A percentile compares a stretch with the other conserved stretches of the same genome.
Conservation (phyloP, 148 eudicot genomes). For the Nyssa sinensis region DNA sequence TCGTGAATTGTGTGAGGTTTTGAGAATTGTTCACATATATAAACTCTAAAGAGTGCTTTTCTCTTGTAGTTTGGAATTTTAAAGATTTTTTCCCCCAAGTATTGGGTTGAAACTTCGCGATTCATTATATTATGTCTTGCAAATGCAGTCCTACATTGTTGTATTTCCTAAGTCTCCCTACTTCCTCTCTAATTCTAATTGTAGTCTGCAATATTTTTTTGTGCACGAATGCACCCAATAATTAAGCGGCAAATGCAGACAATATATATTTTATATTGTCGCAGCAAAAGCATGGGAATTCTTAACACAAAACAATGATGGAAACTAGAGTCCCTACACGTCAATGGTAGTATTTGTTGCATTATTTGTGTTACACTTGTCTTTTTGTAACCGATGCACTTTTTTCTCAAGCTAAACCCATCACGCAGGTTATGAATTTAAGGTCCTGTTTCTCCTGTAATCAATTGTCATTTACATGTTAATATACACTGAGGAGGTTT, state of each 20-base stretch:
- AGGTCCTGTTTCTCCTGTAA: too few relatives aligned
- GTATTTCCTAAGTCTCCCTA: background rate
- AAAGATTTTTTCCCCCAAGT: background rate
- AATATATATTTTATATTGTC: background rate
- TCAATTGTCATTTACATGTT: too few relatives aligned
- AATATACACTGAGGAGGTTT: too few relatives aligned
- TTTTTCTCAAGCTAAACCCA: constrained; percentile 12
- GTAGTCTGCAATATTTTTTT: background rate
- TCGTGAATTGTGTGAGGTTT: background rate
- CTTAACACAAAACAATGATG: background rate
- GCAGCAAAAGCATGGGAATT: background rate
- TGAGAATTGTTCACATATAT: background rate
- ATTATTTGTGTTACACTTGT: background rate
- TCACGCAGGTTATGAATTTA: background rate
- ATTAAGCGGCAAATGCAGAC: background rate
- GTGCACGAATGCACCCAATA: background rate
- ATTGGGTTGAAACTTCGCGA: background rate
- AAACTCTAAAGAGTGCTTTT: background rate
- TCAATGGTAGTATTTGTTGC: too few relatives aligned
- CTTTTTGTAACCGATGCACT: background rate
- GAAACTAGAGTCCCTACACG: too few relatives aligned
- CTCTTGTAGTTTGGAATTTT: background rate
- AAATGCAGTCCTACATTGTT: background rate
- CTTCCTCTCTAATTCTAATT: background rate
- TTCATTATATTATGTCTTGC: background rate